Percentiles rank a stretch among this genome's conserved stretches.
phyloP scores from a whole-genome alignment of 352 stramenopile species.

The Phytophthora litchii region DNA sequence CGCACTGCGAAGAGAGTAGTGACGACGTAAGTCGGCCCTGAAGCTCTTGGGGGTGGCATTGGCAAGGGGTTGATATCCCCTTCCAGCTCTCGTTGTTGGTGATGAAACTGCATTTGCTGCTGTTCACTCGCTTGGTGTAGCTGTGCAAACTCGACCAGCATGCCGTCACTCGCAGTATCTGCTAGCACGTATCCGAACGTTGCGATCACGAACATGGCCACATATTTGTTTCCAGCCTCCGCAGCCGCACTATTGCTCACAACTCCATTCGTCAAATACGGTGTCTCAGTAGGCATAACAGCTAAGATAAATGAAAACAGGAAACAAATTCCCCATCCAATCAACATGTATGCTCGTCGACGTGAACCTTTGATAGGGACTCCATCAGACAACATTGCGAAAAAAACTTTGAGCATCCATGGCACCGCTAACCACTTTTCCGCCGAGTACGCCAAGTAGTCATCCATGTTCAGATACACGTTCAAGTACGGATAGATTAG shows the following conservation, averaged over 20 bases:
- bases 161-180: conserved; percentile 48
- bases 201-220: conserved; percentile 55
- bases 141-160: conserved; percentile 54
- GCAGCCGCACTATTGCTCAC: conserved; percentile 48
- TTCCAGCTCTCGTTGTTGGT: conserved; percentile 27
- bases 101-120: conserved; percentile 32
- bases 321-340: conserved; percentile 53
- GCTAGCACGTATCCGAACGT: conserved; percentile 56
- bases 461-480: conserved; percentile 75
- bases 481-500: conserved; percentile 75
- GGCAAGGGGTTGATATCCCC: conserved; percentile 20
- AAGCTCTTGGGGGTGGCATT: conserved; percentile 9
- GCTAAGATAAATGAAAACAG: conserved; percentile 52
- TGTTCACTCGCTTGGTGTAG: conserved; percentile 30
- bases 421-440: conserved; percentile 62
- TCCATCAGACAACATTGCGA: conserved; percentile 58
- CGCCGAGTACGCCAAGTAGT: conserved; percentile 60
- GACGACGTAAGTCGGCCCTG: conserved; percentile 40
- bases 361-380: conserved; percentile 49
- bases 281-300: conserved; percentile 35
- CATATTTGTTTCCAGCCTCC: conserved; percentile 46
- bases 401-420: conserved; percentile 62
- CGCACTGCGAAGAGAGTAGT: conserved; percentile 45
- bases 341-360: conserved; percentile 56
- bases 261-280: conserved; percentile 44